Percentiles rank a stretch among this genome's conserved stretches.
These are phyloP conservation scores for Cutaneotrichosporon mucoides DNA, from an alignment of 1,284 basidiomycete genomes.

Conservation along the genomic window DNA sequence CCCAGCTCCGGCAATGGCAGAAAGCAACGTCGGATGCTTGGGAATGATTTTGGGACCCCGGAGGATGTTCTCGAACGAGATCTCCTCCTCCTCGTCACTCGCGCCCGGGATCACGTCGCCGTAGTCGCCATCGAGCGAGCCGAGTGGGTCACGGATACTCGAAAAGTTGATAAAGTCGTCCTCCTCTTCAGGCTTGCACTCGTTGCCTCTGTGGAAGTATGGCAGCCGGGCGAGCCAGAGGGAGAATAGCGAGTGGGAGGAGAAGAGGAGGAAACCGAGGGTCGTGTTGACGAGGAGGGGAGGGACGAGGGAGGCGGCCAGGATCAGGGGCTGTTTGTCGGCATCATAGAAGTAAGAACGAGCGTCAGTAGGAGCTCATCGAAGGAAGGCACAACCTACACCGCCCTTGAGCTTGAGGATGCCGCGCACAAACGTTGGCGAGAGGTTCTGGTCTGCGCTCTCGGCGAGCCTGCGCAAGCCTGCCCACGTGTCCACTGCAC, in stretches of 20 bases:
- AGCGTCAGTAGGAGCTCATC: neutral
- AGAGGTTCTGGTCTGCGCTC: slow-evolving; percentile 44
- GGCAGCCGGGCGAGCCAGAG: slow-evolving; percentile 38
- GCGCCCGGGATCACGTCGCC: slow-evolving; percentile 5
- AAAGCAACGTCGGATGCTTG: slow-evolving; percentile 44
- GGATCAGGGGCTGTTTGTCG: slow-evolving; percentile 15
- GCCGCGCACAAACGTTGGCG: slow-evolving; percentile 40
- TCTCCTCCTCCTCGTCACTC: slow-evolving; percentile 29
- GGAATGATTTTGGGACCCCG: slow-evolving; percentile 40
- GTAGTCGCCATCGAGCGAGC: slow-evolving; percentile 19
- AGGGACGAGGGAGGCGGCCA: slow-evolving; percentile 40
- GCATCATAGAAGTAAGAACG: neutral
- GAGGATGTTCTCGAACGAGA: slow-evolving; percentile 40
- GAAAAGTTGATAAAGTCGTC: slow-evolving; percentile 11
- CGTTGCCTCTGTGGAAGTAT: slow-evolving; percentile 33
- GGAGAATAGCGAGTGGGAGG: slow-evolving; percentile 45
- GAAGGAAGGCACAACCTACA: slow-evolving; percentile 12
- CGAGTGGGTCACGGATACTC: slow-evolving; percentile 11
- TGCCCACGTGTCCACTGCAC: slow-evolving; percentile 47
- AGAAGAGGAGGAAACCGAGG: slow-evolving; percentile 47
- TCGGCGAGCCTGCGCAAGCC: slow-evolving; percentile 44
- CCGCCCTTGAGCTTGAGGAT: slow-evolving; percentile 39
- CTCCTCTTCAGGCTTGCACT: slow-evolving; percentile 4
- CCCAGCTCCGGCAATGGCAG: slow-evolving; percentile 41
- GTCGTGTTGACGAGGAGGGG: slow-evolving; percentile 46